A percentile compares a stretch with the other conserved stretches of the same genome.
Evolutionary conservation across 2,329 filamentous ascomycete species (phyloP).

Genomic region (Mycosphaerelloides madeirae): DNA sequence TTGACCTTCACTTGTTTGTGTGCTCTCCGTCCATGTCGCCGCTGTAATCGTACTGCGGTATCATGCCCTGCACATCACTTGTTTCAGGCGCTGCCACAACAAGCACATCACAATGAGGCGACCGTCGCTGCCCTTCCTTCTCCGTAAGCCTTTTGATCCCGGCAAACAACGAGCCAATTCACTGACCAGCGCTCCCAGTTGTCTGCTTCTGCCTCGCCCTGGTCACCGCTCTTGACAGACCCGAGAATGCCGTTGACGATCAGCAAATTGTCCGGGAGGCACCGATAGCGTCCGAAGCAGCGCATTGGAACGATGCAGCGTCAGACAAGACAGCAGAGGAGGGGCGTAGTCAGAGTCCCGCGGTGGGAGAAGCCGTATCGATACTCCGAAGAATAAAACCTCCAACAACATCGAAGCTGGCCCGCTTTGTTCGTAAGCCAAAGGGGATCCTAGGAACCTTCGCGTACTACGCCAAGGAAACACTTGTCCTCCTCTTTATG

Average conservation of each 20-base stretch:
- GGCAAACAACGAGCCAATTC: background rate
- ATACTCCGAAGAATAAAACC: slow-evolving; percentile 41
- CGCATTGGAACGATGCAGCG: slow-evolving; percentile 5
- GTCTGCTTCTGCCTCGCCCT: slow-evolving; percentile 14
- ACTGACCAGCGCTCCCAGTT: slow-evolving; percentile 3
- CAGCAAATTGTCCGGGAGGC: slow-evolving; percentile 4
- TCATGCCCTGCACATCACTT: too few species aligned
- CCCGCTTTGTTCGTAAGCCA: slow-evolving; percentile 44
- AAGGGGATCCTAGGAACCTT: slow-evolving; percentile 54
- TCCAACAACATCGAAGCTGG: slow-evolving; percentile 37
- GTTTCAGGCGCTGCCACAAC: too few species aligned
- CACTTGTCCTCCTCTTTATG: slow-evolving; percentile 61
- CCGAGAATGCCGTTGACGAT: slow-evolving; percentile 10
- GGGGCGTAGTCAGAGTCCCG: slow-evolving; percentile 5
- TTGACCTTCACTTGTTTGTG: too few species aligned
- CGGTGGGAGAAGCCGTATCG: slow-evolving; percentile 36
- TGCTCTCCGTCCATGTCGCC: too few species aligned
- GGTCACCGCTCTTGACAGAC: slow-evolving; percentile 12
- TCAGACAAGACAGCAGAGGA: slow-evolving; percentile 2
- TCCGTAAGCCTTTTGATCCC: slow-evolving; percentile 4
- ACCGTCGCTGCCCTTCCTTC: background rate
- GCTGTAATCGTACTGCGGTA: too few species aligned
- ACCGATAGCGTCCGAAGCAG: slow-evolving; percentile 5
- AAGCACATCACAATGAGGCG: too few species aligned
- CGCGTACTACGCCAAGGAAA: slow-evolving; percentile 58